Evolutionary conservation across 164 flowering plant genomes (phyloP), one percentile per base, ranked within the genome.

Genomic region (Nelumbo lutea): DNA sequence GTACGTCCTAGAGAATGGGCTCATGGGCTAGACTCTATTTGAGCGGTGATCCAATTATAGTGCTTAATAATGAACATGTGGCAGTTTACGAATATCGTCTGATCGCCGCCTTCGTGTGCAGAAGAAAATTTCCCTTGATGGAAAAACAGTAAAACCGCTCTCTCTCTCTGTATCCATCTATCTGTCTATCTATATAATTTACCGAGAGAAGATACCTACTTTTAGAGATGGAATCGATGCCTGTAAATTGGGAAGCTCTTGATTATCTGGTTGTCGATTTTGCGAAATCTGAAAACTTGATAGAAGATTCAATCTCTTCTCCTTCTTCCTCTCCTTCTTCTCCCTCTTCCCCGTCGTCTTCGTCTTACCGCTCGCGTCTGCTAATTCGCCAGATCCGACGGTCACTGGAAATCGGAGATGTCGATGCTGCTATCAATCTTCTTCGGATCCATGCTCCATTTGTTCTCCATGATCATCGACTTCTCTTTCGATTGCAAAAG

Each of bases 171-270:
- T n/a, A n/a, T 51, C 42, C 14, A 11, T n/a, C 44, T 43, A 4
- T 41, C 62, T 41, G 5, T 7, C 43, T 60, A 2, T 60, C 9
- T 11, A 13, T 7, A 65, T 1, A 15, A 65, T n/a, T n/a, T n/a
- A n/a, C n/a, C n/a, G n/a, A n/a, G n/a, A n/a, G n/a, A n/a, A n/a
- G n/a, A n/a, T n/a, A n/a, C n/a, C n/a, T n/a, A n/a, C n/a, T n/a
- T n/a, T n/a, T 15, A 42, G 15, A 15, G 9, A 92, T 92, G 97
- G 97, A 92, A 8, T 78, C 96, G 15, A 79, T 79, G 71, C 81
- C 87, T 1, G 91, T 95, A 11, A 95, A 92, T 67, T 95, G 99
- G 99, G 98, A 95, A 72, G 83, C 96, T 2, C 88, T 95, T 1
- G 99, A 95, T 76, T 68, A 89, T 13, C 85, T 95, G 39, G 77